Evolutionary conservation across 2,329 filamentous ascomycete genomes (phyloP).

Genomic region (Colletotrichum chrysophilum): DNA sequence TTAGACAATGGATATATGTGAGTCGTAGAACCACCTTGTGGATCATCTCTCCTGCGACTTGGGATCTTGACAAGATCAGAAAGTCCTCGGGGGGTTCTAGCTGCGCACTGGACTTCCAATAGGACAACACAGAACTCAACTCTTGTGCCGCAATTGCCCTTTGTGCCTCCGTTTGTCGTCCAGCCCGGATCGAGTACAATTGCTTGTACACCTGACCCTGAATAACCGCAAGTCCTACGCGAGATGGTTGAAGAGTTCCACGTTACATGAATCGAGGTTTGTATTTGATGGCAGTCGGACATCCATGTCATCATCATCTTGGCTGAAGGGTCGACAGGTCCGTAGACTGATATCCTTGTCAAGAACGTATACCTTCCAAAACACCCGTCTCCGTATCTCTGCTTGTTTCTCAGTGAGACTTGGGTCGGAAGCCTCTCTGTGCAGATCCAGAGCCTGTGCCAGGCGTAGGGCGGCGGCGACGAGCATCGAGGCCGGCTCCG

Average conservation of each 20-base stretch:
- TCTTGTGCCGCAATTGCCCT: neutral
- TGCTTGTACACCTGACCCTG: slow-evolving; percentile 29
- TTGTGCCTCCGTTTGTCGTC: slow-evolving; percentile 21
- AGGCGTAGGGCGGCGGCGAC: slow-evolving; percentile 25
- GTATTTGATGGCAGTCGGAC: slow-evolving; percentile 24
- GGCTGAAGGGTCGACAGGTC: slow-evolving; percentile 25
- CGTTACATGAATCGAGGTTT: neutral
- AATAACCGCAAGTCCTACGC: slow-evolving; percentile 24
- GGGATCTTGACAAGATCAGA: neutral
- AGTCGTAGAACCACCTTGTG: neutral
- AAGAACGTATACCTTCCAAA: neutral
- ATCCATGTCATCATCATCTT: slow-evolving; percentile 33
- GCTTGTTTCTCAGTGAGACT: neutral
- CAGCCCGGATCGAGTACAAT: slow-evolving; percentile 27
- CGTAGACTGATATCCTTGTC: slow-evolving; percentile 30
- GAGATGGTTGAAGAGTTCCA: neutral
- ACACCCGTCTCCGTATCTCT: neutral
- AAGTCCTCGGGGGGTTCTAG: neutral
- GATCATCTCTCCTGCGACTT: neutral
- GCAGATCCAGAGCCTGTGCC: slow-evolving; percentile 27
- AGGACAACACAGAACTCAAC: neutral
- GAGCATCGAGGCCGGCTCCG: slow-evolving; percentile 24
- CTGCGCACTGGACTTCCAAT: neutral
- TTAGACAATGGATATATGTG: neutral
- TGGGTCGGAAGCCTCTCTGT: slow-evolving; percentile 22